Percentiles rank a stretch among this genome's conserved stretches.
phyloP scores from a whole-genome alignment of 495 filamentous ascomycete genomes.

The Aspergillus conjunctus region DNA sequence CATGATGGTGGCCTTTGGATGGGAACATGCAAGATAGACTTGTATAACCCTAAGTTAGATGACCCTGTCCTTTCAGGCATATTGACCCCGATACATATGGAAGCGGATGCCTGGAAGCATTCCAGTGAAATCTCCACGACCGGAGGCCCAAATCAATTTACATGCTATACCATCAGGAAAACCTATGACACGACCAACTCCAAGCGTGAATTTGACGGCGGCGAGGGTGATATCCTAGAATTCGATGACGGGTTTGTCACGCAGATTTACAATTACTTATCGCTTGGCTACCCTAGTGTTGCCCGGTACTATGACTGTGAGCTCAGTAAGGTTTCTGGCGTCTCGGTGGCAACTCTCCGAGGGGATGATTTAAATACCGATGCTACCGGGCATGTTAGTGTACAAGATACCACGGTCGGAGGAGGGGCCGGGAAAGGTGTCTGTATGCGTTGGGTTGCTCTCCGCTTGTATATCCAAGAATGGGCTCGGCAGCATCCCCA shows the following conservation, averaged over 20 bases:
- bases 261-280: constrained; percentile 95
- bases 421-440: constrained; percentile 40
- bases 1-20: constrained; percentile 66
- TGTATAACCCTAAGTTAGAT: constrained; percentile 7
- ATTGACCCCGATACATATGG: constrained; percentile 26
- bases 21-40: constrained; percentile 51
- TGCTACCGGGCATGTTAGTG: constrained; percentile 67
- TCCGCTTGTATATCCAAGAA: constrained; percentile 78
- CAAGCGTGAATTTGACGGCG: constrained; percentile 52
- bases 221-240: constrained; percentile 61
- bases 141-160: neutral
- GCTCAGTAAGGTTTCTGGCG: constrained; percentile 72
- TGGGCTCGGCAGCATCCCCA: constrained; percentile 80
- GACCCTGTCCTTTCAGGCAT: constrained; percentile 10
- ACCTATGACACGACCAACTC: neutral
- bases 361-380: constrained; percentile 68
- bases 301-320: constrained; percentile 82
- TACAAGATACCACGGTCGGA: constrained; percentile 43
- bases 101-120: neutral
- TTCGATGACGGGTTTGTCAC: constrained; percentile 85
- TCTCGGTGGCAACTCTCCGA: constrained; percentile 65
- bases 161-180: neutral
- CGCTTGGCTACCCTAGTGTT: constrained; percentile 82
- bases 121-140: neutral
- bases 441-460: constrained; percentile 76